phyloP scores from a whole-genome alignment of 805 yeast species.

The Ogataea angusta region DNA sequence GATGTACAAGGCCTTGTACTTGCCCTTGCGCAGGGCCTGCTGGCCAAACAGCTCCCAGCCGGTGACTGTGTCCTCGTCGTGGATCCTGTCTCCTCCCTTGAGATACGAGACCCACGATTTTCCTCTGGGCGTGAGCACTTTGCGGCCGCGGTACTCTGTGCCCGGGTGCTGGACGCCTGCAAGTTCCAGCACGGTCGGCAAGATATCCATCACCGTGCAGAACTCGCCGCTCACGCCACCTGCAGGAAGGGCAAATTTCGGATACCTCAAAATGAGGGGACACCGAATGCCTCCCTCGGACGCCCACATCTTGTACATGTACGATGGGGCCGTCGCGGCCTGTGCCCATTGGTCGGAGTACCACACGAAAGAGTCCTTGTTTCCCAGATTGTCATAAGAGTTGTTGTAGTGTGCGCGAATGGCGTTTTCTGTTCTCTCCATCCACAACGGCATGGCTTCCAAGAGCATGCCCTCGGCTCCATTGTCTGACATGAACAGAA shows the following conservation, averaged over 20 bases:
- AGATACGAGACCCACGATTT: conserved; percentile 42
- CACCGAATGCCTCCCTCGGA: conserved; percentile 60
- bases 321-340: conserved; percentile 56
- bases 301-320: conserved; percentile 55
- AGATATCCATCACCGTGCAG: conserved; percentile 56
- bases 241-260: conserved; percentile 10
- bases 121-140: conserved; percentile 45
- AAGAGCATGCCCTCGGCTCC: conserved; percentile 62
- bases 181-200: conserved; percentile 52
- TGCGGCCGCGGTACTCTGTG: conserved; percentile 37
- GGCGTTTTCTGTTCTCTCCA: conserved; percentile 25
- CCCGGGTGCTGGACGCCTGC: conserved; percentile 47
- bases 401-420: conserved; percentile 41
- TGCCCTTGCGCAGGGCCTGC: conserved; percentile 51
- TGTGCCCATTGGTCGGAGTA: conserved; percentile 61
- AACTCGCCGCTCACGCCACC: conserved; percentile 37
- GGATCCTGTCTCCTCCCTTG: conserved; percentile 31
- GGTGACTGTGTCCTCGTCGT: conserved; percentile 41
- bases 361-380: conserved; percentile 44
- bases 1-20: conserved; percentile 45
- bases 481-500: conserved; percentile 61
- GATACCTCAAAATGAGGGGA: conserved; percentile 49
- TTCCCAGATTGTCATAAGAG: conserved; percentile 46
- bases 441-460: conserved; percentile 50
- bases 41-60: conserved; percentile 62